Evolutionary conservation across 2,329 filamentous ascomycete genomes (phyloP), one percentile per base, ranked within the genome.

Genomic region (Cucurbitaria berberidis): DNA sequence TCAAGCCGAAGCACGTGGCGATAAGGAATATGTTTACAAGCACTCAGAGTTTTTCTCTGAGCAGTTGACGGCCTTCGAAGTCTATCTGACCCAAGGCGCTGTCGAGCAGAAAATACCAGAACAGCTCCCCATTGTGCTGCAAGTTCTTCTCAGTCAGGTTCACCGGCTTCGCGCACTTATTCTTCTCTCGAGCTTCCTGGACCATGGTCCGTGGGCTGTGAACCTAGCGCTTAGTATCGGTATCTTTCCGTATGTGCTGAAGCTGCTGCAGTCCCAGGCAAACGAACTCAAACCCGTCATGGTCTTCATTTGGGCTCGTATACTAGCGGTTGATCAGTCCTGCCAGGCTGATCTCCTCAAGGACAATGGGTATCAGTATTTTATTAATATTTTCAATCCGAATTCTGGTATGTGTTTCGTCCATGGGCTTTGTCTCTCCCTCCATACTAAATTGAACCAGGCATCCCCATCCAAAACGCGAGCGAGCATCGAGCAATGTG

Each of bases 401-500:
- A 85, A 85, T 9, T 91, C 93, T 60, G 86, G 72, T 68, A 50
- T 7, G 45, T 56, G 22, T 34, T 19, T 8, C 10, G n/a, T 22
- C 9, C 36, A 15, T 24, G 19, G 9, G 7, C 21, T 22, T 39
- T 11, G n/a, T n/a, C 18, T n/a, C 15, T 3, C 10, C 3, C 49
- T 19, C 9, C 7, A 54, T 11, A 45, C 57, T 65, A 48, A 65
- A 27, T 10, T 41, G 2, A 29, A n/a, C 62, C 60, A 65, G 77
- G 86, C 1, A 88, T 98, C 44, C 91, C 92, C 0, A 89, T 96
- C 19, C 87, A 89, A 29, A 96, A 97, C 70, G 88, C 88, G 48
- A 91, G 92, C 63, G 95, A 98, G 77, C 95, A 99, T 79, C 91
- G 96, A 69, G 95, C 95, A 38, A 99, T 99, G 95, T 98, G 95